phyloP scores from a whole-genome alignment of 495 filamentous ascomycete genomes.

The Lophium mytilinum region DNA sequence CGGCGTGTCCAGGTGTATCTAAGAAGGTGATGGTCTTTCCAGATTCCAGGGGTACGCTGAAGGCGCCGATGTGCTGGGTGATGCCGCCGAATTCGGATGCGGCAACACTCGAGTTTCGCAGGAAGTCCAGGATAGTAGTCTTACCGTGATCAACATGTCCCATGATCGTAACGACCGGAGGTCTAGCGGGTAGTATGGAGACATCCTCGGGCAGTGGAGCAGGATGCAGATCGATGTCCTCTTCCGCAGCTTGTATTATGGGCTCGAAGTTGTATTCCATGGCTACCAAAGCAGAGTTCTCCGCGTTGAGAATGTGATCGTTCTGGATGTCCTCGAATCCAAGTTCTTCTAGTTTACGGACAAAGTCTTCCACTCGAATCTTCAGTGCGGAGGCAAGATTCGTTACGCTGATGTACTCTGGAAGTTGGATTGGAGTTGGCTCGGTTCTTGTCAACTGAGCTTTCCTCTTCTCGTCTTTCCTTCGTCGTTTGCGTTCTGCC shows the following conservation, averaged over 20 bases:
- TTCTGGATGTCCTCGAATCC: constrained; percentile 77
- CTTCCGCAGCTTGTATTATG: constrained; percentile 59
- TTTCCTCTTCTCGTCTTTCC: constrained; percentile 41
- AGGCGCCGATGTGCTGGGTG: constrained; percentile 99
- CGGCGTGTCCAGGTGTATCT: constrained; percentile 93
- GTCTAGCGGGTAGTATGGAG: constrained; percentile 60
- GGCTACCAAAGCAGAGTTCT: constrained; percentile 84
- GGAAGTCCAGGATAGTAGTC: constrained; percentile 89
- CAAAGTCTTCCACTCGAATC: constrained; percentile 63
- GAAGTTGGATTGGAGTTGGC: constrained; percentile 64
- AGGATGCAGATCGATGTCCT: constrained; percentile 61
- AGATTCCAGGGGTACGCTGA: constrained; percentile 77
- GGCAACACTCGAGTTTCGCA: constrained; percentile 86
- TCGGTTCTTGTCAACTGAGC: constrained; percentile 28
- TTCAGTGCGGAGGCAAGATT: constrained; percentile 75
- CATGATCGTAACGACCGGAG: constrained; percentile 98
- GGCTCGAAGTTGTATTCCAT: constrained; percentile 91
- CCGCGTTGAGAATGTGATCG: constrained; percentile 78
- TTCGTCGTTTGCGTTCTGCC: constrained; percentile 36
- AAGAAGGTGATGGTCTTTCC: constrained; percentile 92
- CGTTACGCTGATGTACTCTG: constrained; percentile 81
- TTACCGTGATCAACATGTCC: constrained; percentile 99
- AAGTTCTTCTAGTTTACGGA: constrained; percentile 62
- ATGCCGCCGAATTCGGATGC: constrained; percentile 93
- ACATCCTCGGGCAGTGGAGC: constrained; percentile 61